Base-by-base conservation (phyloP, 441 rosid genomes). In the Aleurites moluccanus region DNA sequence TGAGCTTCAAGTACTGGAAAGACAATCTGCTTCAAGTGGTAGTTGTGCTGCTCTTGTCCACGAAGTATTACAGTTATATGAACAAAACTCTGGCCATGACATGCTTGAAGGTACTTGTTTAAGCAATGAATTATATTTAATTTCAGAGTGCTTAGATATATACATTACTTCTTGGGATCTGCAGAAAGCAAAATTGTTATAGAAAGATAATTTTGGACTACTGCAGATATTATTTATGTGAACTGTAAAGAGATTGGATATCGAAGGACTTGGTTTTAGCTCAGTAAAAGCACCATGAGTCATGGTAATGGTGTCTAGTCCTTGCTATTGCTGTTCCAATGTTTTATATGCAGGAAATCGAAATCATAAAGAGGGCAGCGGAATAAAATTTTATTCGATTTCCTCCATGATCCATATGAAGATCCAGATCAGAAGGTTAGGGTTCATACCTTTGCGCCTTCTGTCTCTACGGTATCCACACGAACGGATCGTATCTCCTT, bases 1-100 rank as follows among this genome's bases (percentile, higher is more conserved):
- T 10, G 93, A 94, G 83, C 87, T 92, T 10, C 85, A 73, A 74
- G 84, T 75, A 72, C 76, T 91, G 21, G 92, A 90, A 84, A 86
- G 83, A 81, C 80, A 83, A 56, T 86, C 87, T 56, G 77, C 75
- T 81, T 81, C 85, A 0, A 83, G 69, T 63, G 85, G 85, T 81
- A 77, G 64, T 64, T 86, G 81, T 67, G 67, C 87, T 50, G 87
- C 83, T 74, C 81, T 87, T 47, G 78, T 82, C 60, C 78, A 80
- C 57, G 93, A 92, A 82, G 89, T 86, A 62, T 72, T 86, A 40
- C 81, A 80, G 80, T 27, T 79, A 55, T 87, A 81, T 78, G 87
- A 88, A 65, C 83, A 86, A 63, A 73, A 84, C 62, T 87, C 89
- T 56, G 64, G 66, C 5, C 81, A 81, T 42, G 84, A 85, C 52